Base-by-base conservation (phyloP, 305 asterid genomes). In the Fraxinus ornus region DNA sequence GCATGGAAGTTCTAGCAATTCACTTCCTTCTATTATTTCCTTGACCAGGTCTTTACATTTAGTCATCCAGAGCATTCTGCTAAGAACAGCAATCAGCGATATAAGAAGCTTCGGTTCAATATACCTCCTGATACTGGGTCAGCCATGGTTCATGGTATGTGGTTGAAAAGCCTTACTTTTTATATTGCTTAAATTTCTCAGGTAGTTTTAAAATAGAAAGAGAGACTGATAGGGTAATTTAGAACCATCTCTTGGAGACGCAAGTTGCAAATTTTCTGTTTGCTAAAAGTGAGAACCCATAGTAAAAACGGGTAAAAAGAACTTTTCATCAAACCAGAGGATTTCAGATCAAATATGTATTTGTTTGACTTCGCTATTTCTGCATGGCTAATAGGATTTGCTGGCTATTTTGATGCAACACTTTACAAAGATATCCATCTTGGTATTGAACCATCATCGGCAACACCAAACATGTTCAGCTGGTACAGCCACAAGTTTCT, bases 391-490 rank as follows among this genome's bases (percentile, higher is more conserved):
- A 85, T 90, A 97, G 99, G 99, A 75, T 93, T 97, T 79, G 98
- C 96, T 28, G 99, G 99, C 80, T 97, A 57, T 97, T 97, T 94
- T 81, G 98, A 97, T 86, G 92, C 99, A 72, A 89, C 85, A 41
- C 98, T 97, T 35, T 97, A 97, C 85, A 93, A 97, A 82, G 99
- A 97, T 85, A 92, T 97, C 62, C 99, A 93, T 89, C 98, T 97
- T 82, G 98, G 99, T 47, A 97, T 94, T 83, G 98, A 97, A 85
- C 99, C 97, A 2, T 91, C 97, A 33, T 91, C 97, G 7, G 91
- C 95, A 82, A 94, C 98, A 80, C 98, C 98, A 55, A 57, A 91
- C 88, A 97, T 57, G 68, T 57, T 57, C 68, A 57, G 68, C 68
- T 57, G 68, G 68, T 57, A 57, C 26, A 57, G 4, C 28, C 28